Conservation (phyloP, 106 monocot species). For the Apostasia shenzhenica region DNA sequence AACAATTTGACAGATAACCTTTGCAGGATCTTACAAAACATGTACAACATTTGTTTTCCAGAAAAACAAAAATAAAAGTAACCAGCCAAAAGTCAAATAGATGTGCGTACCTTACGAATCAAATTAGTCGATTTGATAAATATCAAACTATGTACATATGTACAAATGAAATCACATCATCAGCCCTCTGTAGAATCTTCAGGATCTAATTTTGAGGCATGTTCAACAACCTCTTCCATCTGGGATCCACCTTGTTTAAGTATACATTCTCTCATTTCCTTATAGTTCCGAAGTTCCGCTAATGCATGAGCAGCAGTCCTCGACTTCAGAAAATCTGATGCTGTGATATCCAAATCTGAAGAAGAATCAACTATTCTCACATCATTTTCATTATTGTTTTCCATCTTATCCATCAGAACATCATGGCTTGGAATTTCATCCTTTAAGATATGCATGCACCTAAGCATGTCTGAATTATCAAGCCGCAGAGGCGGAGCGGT, state of each 20-base stretch:
- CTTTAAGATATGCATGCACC: neutral
- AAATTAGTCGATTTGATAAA: neutral
- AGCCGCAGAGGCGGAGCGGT: conserved; percentile 51
- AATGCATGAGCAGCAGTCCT: conserved; percentile 69
- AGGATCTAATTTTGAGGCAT: conserved; percentile 7
- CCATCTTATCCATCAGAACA: neutral
- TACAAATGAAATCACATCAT: conserved; percentile 16
- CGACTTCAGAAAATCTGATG: conserved; percentile 31
- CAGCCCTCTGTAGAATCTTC: conserved; percentile 11
- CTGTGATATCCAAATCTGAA: conserved; percentile 11
- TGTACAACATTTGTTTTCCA: no score
- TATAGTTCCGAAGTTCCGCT: conserved; percentile 50
- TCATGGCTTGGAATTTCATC: conserved; percentile 9
- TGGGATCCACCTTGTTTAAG: conserved; percentile 26
- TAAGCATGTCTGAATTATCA: conserved; percentile 5
- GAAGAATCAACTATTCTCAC: neutral
- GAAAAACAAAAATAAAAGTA: no score
- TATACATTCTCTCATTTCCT: conserved; percentile 50
- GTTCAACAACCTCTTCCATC: conserved; percentile 5
- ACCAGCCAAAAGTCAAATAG: no score
- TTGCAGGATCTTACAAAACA: no score
- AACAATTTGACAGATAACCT: no score
- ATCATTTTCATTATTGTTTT: conserved; percentile 6
- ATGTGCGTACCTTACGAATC: no score
- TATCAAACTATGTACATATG: conserved; percentile 30